Percentiles rank a stretch among this genome's conserved stretches.
Conservation (phyloP, 2,329 filamentous ascomycete genomes). For the Fusarium sambucinum region DNA sequence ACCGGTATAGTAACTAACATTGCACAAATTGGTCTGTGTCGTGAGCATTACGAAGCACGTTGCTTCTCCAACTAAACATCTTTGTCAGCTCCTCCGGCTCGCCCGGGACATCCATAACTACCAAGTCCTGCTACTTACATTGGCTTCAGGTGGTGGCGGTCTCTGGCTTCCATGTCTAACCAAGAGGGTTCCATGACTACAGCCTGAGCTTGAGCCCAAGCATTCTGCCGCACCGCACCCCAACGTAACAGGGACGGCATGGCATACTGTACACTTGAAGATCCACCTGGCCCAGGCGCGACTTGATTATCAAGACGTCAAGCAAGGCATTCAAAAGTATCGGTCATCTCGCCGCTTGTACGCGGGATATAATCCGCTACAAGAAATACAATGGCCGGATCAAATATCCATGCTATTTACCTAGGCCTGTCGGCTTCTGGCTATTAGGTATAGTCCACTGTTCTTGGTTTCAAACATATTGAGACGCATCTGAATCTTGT, state of each 20-base stretch:
- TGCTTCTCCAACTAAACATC: constrained; percentile 37
- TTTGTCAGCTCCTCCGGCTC: constrained; percentile 43
- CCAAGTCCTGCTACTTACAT: constrained; percentile 36
- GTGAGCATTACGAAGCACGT: constrained; percentile 44
- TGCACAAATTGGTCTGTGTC: constrained; percentile 19
- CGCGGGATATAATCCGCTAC: constrained; percentile 39
- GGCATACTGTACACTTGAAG: constrained; percentile 33
- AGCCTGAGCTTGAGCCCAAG: no score
- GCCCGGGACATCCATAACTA: constrained; percentile 43
- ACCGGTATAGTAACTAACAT: background rate
- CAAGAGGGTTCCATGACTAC: no score
- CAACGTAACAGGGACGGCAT: constrained; percentile 9
- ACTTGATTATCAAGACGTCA: constrained; percentile 36
- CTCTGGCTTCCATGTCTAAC: constrained; percentile 18
- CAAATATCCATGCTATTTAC: background rate
- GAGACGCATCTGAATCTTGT: constrained; percentile 12
- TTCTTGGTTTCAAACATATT: background rate
- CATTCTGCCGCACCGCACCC: constrained; percentile 28
- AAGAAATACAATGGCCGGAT: constrained; percentile 8
- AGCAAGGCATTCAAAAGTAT: constrained; percentile 6
- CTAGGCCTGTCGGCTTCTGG: background rate
- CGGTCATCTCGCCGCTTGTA: constrained; percentile 44
- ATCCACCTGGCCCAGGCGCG: constrained; percentile 32
- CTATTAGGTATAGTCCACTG: background rate
- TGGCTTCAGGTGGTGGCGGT: constrained; percentile 43